Evolutionary conservation across 306 rosid genomes (phyloP), one percentile per base, ranked within the genome.

Genomic region (Acacia confusa): DNA sequence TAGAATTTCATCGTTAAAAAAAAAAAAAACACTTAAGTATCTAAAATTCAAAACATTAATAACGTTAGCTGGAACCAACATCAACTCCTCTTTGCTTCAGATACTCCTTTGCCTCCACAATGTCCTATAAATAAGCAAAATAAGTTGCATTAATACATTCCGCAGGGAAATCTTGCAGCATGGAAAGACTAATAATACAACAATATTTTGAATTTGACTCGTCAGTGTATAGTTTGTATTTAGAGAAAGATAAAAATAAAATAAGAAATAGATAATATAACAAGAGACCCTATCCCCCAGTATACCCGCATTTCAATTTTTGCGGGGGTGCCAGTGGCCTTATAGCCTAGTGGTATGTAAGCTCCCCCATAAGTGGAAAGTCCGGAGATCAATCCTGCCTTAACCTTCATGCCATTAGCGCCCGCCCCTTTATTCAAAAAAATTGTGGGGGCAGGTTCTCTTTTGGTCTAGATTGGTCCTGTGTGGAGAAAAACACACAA

Each of bases 81-180:
- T 95, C 93, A 20, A 95, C 84, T 78, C 97, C 92, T 81, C 74
- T 90, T 85, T 80, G 86, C 81, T 89, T 89, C 86, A 95, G 81
- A 80, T 81, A 92, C 6, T 89, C 92, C 89, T 86, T 91, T 67
- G 99, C 99, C 87, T 91, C 97, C 22, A 72, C 82, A 71, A 95
- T 73, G 73, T 95, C 97, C 99, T 93, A 74, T 65, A 66, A 78
- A 82, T 65, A 74, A 74, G 77, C 55, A 82, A 82, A 70, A 75
- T 70, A 70, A 75, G 70, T 53, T 53, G 2, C 60, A 20, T 20
- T 20, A 53, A 24, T 50, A 70, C 77, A 63, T 32, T 61, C 28
- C 69, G 13, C 10, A n/a, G 69, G n/a, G 2, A 69, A 38, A 50
- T 43, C 61, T 7, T 53, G 10, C 60, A 53, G 41, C 4, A 48